These are phyloP conservation scores for Oryza punctata DNA, from an alignment of 176 grass and related monocot genomes.

Conservation along the genomic window DNA sequence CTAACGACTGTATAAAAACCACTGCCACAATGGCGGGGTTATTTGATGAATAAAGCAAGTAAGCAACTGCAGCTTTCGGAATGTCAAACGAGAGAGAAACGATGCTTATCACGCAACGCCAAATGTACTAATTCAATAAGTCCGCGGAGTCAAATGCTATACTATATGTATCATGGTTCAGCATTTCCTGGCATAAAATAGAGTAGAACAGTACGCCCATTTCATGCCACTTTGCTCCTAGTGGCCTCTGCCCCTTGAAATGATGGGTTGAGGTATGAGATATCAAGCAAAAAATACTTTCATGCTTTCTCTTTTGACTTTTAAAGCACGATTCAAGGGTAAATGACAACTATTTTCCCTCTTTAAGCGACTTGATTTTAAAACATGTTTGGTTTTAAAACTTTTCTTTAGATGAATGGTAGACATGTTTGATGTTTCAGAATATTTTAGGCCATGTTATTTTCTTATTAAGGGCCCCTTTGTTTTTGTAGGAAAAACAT, in stretches of 20 bases:
- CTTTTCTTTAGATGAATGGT: too few relatives aligned
- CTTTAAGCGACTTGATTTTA: too few relatives aligned
- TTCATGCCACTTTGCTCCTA: slow-evolving; percentile 42
- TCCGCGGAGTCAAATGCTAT: background rate
- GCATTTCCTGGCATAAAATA: background rate
- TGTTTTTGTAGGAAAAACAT: too few relatives aligned
- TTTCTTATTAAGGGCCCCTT: too few relatives aligned
- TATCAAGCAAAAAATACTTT: slow-evolving; percentile 8
- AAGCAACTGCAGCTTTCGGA: background rate
- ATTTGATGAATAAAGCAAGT: background rate
- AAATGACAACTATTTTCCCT: background rate
- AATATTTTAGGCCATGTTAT: too few relatives aligned
- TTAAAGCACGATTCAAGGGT: background rate
- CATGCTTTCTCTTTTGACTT: background rate
- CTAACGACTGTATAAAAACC: background rate
- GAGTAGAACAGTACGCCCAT: slow-evolving; percentile 16
- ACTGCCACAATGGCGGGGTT: background rate
- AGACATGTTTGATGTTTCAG: too few relatives aligned
- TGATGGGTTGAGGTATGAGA: background rate
- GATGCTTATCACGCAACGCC: background rate
- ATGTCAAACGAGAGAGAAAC: slow-evolving; percentile 26
- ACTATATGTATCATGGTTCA: background rate
- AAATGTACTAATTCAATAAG: background rate
- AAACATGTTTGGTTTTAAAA: too few relatives aligned
- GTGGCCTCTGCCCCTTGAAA: background rate